Evolutionary conservation across 1,284 basidiomycete genomes (phyloP).

Genomic region (Leccinum huronense): DNA sequence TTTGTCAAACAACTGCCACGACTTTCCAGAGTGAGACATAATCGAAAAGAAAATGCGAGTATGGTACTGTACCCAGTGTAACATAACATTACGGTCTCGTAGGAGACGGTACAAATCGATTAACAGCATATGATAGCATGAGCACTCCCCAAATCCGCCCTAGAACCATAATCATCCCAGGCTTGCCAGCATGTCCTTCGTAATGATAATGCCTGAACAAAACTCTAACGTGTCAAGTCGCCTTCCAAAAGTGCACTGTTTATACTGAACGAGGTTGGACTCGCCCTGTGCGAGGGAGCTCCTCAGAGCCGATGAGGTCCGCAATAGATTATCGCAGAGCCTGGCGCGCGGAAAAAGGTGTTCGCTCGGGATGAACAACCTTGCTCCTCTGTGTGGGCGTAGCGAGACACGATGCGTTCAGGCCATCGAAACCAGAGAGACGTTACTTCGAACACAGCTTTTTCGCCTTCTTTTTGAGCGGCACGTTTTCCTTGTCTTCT

Average conservation of each 20-base stretch:
- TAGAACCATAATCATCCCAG: slow-evolving; percentile 11
- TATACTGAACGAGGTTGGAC: neutral
- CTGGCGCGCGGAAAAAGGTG: slow-evolving; percentile 21
- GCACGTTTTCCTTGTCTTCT: slow-evolving; percentile 57
- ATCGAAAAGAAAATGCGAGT: neutral
- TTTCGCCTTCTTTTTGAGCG: slow-evolving; percentile 42
- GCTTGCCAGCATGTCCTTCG: slow-evolving; percentile 3
- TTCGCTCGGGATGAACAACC: slow-evolving; percentile 13
- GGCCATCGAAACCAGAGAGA: slow-evolving; percentile 15
- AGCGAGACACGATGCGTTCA: slow-evolving; percentile 21
- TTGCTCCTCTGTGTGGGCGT: slow-evolving; percentile 15
- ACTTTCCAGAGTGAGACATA: too few relatives aligned
- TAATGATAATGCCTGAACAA: slow-evolving; percentile 11
- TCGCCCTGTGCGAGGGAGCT: neutral
- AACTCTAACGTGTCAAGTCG: slow-evolving; percentile 3
- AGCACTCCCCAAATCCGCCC: slow-evolving; percentile 23
- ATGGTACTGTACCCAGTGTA: slow-evolving; percentile 21
- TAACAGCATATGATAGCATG: slow-evolving; percentile 35
- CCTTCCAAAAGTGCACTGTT: neutral
- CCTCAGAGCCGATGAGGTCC: neutral
- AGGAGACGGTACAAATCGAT: slow-evolving; percentile 34
- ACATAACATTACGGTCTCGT: slow-evolving; percentile 33
- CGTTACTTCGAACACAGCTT: slow-evolving; percentile 37
- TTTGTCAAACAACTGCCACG: too few relatives aligned
- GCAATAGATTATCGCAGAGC: slow-evolving; percentile 22